Conservation (phyloP, 2,329 filamentous ascomycete species). For the Fusarium pilosicola region DNA sequence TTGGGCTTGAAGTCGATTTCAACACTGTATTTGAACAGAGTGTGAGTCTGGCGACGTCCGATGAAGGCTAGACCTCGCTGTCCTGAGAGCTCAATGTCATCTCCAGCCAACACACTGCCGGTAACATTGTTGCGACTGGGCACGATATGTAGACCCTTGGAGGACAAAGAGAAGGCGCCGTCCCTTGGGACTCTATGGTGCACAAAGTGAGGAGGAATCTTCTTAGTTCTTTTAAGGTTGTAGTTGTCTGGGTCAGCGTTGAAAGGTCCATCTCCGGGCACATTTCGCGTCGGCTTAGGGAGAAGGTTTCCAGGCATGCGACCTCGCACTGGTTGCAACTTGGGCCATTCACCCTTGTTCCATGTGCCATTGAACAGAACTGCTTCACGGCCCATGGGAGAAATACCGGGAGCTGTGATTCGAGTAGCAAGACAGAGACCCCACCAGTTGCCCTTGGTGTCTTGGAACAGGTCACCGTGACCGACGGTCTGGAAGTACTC, state of each 20-base stretch:
- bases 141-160: background rate
- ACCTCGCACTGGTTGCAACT: conserved; percentile 45
- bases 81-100: conserved; percentile 14
- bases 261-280: conserved; percentile 15
- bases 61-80: conserved; percentile 22
- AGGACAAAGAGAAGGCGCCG: background rate
- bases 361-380: conserved; percentile 59
- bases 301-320: conserved; percentile 45
- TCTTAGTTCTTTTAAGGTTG: background rate
- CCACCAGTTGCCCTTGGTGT: conserved; percentile 57
- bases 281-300: background rate
- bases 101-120: background rate
- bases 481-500: conserved; percentile 48
- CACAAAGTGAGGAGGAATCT: conserved; percentile 14
- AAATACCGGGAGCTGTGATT: conserved; percentile 37
- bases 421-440: conserved; percentile 51
- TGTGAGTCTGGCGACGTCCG: conserved; percentile 21
- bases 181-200: conserved; percentile 17
- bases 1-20: conserved; percentile 13
- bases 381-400: conserved; percentile 59
- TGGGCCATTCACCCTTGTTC: conserved; percentile 60
- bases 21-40: conserved; percentile 17
- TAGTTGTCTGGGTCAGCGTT: conserved; percentile 17
- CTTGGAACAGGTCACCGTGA: conserved; percentile 49
- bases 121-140: conserved; percentile 25